Conservation (phyloP, 805 yeast genomes). For the Candida chilensis region DNA sequence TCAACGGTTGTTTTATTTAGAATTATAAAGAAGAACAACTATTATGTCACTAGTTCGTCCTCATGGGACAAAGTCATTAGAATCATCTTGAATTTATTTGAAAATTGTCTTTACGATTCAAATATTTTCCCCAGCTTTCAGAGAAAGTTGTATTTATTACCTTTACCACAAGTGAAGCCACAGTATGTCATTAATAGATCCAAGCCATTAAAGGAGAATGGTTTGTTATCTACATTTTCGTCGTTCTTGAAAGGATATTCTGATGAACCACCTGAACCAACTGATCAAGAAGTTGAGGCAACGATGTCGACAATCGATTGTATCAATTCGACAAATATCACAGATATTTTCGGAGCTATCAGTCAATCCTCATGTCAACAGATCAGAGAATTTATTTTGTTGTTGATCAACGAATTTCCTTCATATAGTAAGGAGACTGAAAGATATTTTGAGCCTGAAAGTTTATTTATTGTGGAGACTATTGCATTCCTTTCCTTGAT, state of each 20-base stretch:
- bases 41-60: slow-evolving; percentile 33
- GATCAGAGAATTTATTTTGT: no score
- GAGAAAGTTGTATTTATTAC: slow-evolving; percentile 38
- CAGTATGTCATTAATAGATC: slow-evolving; percentile 54
- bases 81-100: slow-evolving; percentile 56
- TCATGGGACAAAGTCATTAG: slow-evolving; percentile 60
- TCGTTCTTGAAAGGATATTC: slow-evolving; percentile 82
- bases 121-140: slow-evolving; percentile 56
- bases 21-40: slow-evolving; percentile 51
- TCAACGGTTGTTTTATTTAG: slow-evolving; percentile 82
- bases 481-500: slow-evolving; percentile 18
- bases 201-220: slow-evolving; percentile 59
- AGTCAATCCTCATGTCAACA: no score
- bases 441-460: slow-evolving; percentile 35
- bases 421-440: slow-evolving; percentile 17
- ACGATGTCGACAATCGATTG: slow-evolving; percentile 81
- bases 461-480: slow-evolving; percentile 37
- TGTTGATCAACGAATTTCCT: no score
- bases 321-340: slow-evolving; percentile 58
- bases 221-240: slow-evolving; percentile 85
- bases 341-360: slow-evolving; percentile 44
- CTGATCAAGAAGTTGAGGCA: slow-evolving; percentile 85
- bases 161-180: slow-evolving; percentile 56
- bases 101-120: slow-evolving; percentile 64
- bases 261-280: slow-evolving; percentile 86